Base-by-base conservation (phyloP, 208 protist genomes). In the Leishmania braziliensis region DNA sequence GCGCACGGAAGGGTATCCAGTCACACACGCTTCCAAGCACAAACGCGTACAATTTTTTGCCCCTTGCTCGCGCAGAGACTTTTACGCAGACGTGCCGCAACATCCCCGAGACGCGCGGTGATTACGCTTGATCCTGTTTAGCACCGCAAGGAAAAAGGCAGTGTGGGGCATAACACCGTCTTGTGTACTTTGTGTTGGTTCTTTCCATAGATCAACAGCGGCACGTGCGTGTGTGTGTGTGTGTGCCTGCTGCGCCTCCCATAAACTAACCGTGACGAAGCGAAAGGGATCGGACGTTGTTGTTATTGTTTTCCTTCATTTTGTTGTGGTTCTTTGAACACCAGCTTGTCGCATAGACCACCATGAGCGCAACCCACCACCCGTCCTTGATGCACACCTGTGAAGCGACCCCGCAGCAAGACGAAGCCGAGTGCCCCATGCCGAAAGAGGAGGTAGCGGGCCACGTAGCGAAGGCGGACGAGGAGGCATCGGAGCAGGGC, bases 331-430 rank as follows among this genome's bases (percentile, higher is more conserved):
- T 73, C 43, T 9, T 51, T 70, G 29, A 10, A 26, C 69, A 29
- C n/a, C 46, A 12, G 26, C 10, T 54, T 26, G 9, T 16, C 26
- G 5, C 50, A 51, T 39, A 51, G 43, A 69, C 76, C 10, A 16
- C 39, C 51, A 78, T 85, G 82, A 85, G 82, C 63, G 10, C 71
- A 1, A 29, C 71, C 48, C 23, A 48, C 0, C 46, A 78, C 39
- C 26, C 60, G 43, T 9, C 70, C 12, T 54, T 74, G 26, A 39
- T 33, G 72, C 48, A 63, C 1, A 70, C 33, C 69, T 5, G 71
- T 6, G 82, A 81, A 43, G 43, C 46, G 43, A 71, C 71, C 58
- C 63, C 72, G 20, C 58, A 58, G 58, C 77, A 54, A 14, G 51
- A 78, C 23, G n/a, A 78, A 8, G 58, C 5, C 53, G 51, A 76